A percentile compares a stretch with the other conserved stretches of the same genome.
phyloP scores from a whole-genome alignment of 495 filamentous ascomycete species.

The Aspergillus incahuasiensis region DNA sequence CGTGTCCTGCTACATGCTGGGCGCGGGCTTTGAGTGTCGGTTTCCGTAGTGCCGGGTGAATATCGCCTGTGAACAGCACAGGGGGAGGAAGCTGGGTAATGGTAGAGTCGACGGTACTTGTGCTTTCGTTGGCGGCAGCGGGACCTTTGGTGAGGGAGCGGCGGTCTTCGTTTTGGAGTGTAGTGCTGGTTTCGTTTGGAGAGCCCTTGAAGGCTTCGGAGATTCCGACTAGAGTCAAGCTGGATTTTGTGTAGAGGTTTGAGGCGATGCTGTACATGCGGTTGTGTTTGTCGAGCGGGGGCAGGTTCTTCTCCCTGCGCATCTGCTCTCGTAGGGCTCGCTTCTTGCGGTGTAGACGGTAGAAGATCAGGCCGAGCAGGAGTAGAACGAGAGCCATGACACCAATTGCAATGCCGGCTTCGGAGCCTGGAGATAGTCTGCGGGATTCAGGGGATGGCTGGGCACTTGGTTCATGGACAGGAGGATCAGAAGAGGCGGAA shows the following conservation, averaged over 20 bases:
- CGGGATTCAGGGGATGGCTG: neutral
- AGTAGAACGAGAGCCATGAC: neutral
- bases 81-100: neutral
- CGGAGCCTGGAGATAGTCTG: neutral
- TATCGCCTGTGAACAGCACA: too few species aligned
- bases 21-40: neutral
- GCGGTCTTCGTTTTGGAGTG: neutral
- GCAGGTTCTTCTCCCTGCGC: neutral
- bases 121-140: too few species aligned
- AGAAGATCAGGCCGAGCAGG: neutral
- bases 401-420: neutral
- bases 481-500: neutral
- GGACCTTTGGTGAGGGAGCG: neutral
- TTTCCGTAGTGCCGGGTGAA: neutral
- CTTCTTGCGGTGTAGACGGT: neutral
- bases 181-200: too few species aligned
- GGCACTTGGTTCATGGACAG: neutral
- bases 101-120: neutral
- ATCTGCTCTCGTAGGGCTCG: neutral
- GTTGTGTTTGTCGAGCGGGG: neutral
- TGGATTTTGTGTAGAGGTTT: neutral
- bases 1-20: neutral
- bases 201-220: neutral
- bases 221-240: neutral
- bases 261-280: neutral